Percentiles rank a stretch among this genome's conserved stretches.
These are phyloP conservation scores for Sporothrix curviconia DNA, from an alignment of 2,329 filamentous ascomycete genomes.

Conservation along the genomic window DNA sequence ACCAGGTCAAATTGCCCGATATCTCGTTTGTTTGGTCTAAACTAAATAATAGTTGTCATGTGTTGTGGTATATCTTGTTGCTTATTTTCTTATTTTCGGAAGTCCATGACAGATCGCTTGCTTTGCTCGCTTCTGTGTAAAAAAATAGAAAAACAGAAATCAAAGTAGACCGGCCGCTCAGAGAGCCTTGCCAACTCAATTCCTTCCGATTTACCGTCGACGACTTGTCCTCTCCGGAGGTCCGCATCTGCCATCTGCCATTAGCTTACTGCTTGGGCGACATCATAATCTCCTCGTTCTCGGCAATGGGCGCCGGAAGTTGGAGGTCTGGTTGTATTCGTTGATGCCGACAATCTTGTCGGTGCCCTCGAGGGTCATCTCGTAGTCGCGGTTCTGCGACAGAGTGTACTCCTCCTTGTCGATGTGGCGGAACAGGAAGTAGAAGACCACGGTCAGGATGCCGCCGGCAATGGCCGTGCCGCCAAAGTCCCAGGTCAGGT, in stretches of 20 bases:
- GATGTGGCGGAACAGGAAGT: conserved; percentile 40
- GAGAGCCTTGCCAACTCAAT: no score
- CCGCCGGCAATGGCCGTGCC: conserved; percentile 41
- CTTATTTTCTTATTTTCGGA: no score
- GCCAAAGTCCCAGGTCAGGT: conserved; percentile 45
- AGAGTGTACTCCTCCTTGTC: conserved; percentile 40
- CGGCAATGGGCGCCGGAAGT: conserved; percentile 23
- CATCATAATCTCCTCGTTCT: conserved; percentile 26
- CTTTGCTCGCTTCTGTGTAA: no score
- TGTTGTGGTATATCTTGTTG: no score
- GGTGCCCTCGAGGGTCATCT: conserved; percentile 17
- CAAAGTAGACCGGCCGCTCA: no score
- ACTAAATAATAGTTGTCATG: no score
- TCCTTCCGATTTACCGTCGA: no score
- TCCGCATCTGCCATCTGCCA: not conserved
- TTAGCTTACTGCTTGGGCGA: conserved; percentile 25
- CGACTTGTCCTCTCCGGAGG: not conserved
- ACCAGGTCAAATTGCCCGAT: no score
- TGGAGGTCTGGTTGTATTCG: conserved; percentile 22
- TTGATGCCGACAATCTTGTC: conserved; percentile 19
- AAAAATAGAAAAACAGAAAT: no score
- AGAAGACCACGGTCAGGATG: conserved; percentile 39
- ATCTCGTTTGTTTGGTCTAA: no score
- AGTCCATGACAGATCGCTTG: no score
- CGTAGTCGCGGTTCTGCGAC: conserved; percentile 30